Conservation (phyloP, 768 basidiomycete genomes). For the Chalciporus chontae region DNA sequence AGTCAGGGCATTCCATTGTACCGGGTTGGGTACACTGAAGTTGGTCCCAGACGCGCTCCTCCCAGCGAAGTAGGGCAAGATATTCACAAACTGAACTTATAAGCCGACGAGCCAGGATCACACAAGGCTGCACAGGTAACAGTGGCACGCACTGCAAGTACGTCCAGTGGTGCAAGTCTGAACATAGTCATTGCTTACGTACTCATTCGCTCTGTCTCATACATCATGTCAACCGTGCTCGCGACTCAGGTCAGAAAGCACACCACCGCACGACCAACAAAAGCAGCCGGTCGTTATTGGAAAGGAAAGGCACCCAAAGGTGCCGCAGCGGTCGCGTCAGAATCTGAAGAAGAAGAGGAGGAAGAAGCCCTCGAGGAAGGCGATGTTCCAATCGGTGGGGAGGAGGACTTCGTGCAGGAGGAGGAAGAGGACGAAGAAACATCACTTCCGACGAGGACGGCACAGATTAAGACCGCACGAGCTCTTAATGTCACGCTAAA, state of each 20-base stretch:
- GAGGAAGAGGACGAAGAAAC: constrained; percentile 47
- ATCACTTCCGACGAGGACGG: constrained; percentile 36
- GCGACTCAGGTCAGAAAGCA: constrained; percentile 52
- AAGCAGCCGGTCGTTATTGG: constrained; percentile 84
- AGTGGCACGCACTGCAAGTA: too few species aligned
- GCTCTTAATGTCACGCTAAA: constrained; percentile 72
- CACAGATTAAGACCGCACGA: constrained; percentile 37
- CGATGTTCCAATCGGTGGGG: constrained; percentile 59
- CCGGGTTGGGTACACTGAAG: too few species aligned
- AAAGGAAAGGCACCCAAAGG: constrained; percentile 88
- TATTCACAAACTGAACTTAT: too few species aligned
- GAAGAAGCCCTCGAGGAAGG: constrained; percentile 42
- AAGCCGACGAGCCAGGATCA: too few species aligned
- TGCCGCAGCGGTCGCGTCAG: constrained; percentile 52
- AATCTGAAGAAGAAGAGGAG: constrained; percentile 60
- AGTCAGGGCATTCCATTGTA: too few species aligned
- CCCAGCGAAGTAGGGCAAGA: too few species aligned
- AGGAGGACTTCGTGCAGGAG: constrained; percentile 48
- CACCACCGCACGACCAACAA: constrained; percentile 74
- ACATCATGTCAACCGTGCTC: constrained; percentile 31
- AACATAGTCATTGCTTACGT: constrained; percentile 11
- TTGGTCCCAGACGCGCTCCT: too few species aligned
- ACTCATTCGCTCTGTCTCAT: background rate
- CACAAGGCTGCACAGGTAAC: too few species aligned
- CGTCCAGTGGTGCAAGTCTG: background rate